Conservation (phyloP, 2,329 filamentous ascomycete genomes). For the Thielaviopsis ethacetica region DNA sequence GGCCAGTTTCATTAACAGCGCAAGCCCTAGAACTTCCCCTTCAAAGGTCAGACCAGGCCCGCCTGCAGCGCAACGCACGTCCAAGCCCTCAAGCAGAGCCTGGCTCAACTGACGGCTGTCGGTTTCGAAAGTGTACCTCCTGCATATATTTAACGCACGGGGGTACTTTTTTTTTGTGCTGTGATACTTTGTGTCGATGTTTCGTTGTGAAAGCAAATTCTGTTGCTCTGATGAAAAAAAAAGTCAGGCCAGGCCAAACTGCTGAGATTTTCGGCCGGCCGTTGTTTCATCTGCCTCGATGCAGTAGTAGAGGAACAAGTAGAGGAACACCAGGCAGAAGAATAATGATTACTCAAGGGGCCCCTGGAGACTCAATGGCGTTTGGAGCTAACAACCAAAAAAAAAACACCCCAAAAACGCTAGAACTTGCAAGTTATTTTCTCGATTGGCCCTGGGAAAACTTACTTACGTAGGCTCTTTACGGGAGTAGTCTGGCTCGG, state of each 20-base stretch:
- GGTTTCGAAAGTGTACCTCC: background rate
- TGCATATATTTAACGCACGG: background rate
- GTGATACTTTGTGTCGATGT: background rate
- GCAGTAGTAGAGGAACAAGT: background rate
- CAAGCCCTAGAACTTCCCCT: background rate
- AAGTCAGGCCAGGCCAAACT: background rate
- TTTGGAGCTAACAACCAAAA: background rate
- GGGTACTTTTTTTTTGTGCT: slow-evolving; percentile 3
- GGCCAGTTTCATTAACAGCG: background rate
- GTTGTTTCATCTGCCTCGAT: background rate
- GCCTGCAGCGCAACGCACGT: background rate
- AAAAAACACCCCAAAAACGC: no score
- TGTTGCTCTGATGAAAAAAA: background rate
- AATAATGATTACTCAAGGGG: background rate
- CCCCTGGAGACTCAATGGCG: background rate
- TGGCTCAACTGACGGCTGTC: background rate
- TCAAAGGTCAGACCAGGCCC: background rate
- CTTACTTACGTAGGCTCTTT: background rate
- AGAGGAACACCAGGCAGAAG: background rate
- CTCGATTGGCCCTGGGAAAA: no score
- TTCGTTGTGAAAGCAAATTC: background rate
- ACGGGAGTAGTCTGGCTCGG: no score
- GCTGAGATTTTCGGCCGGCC: background rate
- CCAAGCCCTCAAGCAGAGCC: background rate
- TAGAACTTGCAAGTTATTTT: background rate